Evolutionary conservation across 2,329 filamentous ascomycete genomes (phyloP), one percentile per base, ranked within the genome.

Genomic region (Fusarium fujikuroi): DNA sequence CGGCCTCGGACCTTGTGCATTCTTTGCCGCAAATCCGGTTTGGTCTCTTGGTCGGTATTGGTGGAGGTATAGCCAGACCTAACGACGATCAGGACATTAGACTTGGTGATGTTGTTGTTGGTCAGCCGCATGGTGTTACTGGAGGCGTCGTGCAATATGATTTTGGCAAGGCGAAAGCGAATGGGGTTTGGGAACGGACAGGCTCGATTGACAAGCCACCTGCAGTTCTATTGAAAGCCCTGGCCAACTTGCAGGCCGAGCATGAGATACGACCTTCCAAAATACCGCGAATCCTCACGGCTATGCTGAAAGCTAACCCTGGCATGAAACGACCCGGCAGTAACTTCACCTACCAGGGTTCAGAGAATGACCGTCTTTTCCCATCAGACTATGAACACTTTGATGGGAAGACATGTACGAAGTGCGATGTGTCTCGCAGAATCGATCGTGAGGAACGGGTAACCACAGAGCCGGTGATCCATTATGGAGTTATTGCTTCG

Each of bases 41-140:
- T 21, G 72, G 67, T 2, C 42, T 78, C 3, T 16, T 78, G 23
- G 72, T 78, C 66, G 80, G 82, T 1, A 85, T 84, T 77, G 88
- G 87, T 3, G 88, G 90, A 1, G 78, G 59, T 2, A 43, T 76
- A 15, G 23, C 73, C 2, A 16, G 14, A 1, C 66, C 61, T 1
- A 14, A 36, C 2, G 28, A 47, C 4, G 42, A 32, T 11, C 52
- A 62, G 4, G 78, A 80, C 14, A 70, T 80, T 15, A 75, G 77
- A 1, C 72, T 80, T 1, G 78, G 79, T 1, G 79, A 80, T 12
- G 37, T 80, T 5, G 75, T 79, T 1, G 74, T 81, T 0, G 77
- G 78, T 40, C 56, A 69, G 1, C 77, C 78, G 0, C 19, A 65
- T 1, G 72, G 65, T 5, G 60, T 25, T 0, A 72, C 11, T 1